These are phyloP conservation scores for Ceratobasidium sp. DNA, from an alignment of 1,284 basidiomycete genomes.

Conservation along the genomic window DNA sequence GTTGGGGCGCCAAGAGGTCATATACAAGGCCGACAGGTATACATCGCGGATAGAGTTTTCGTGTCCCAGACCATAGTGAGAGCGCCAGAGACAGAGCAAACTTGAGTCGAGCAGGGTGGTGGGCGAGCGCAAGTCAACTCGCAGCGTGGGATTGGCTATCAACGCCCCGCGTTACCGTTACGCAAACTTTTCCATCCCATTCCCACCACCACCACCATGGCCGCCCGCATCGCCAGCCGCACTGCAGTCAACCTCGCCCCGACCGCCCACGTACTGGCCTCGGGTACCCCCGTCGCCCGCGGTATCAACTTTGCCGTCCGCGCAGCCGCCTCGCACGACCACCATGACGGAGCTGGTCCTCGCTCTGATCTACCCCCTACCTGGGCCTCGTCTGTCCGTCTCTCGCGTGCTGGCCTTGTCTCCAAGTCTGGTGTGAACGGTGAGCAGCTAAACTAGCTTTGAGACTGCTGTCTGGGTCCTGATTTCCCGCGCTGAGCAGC, in stretches of 20 bases:
- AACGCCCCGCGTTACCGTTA: conserved; percentile 25
- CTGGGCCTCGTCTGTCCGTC: conserved; percentile 73
- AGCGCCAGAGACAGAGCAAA: not conserved
- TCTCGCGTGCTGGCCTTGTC: conserved; percentile 67
- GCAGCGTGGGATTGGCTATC: conserved; percentile 35
- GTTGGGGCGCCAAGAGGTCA: no score
- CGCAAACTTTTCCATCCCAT: conserved; percentile 32
- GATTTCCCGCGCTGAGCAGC: conserved; percentile 52
- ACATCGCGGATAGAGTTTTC: not conserved
- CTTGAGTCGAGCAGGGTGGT: conserved; percentile 13
- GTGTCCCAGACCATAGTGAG: not conserved
- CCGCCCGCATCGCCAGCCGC: conserved; percentile 53
- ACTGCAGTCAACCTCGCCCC: conserved; percentile 82
- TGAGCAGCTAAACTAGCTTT: conserved; percentile 60
- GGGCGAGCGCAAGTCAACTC: conserved; percentile 42
- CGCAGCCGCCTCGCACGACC: conserved; percentile 70
- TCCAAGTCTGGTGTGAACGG: conserved; percentile 78
- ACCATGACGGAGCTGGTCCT: conserved; percentile 69
- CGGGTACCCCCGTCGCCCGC: conserved; percentile 77
- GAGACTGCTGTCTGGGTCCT: conserved; percentile 8
- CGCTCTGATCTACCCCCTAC: conserved; percentile 76
- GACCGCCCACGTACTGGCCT: conserved; percentile 81
- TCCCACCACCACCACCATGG: conserved; percentile 24
- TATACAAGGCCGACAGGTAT: no score
- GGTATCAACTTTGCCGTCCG: conserved; percentile 78